Percentiles rank a stretch among this genome's conserved stretches.
These are phyloP conservation scores for Larix sibirica DNA, from an alignment of 83 land plant species.

Conservation along the genomic window DNA sequence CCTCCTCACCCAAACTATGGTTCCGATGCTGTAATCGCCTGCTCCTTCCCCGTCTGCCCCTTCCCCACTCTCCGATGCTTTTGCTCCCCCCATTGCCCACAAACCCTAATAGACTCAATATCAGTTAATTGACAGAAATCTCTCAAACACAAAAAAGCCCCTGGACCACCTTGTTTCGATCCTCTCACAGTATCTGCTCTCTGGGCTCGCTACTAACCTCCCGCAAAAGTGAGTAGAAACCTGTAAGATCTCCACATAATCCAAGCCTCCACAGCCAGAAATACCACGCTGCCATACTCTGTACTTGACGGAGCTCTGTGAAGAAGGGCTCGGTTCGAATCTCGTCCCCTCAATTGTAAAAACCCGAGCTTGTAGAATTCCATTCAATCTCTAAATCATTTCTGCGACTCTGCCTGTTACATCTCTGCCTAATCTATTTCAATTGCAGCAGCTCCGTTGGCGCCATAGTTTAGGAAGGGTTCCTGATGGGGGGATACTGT, in stretches of 20 bases:
- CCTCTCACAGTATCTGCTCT: too few relatives aligned
- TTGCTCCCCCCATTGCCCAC: too few relatives aligned
- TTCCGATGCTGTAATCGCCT: conserved; percentile 53
- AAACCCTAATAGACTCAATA: background rate
- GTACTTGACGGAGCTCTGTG: background rate
- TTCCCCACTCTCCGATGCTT: conserved; percentile 12
- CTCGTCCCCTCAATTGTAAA: background rate
- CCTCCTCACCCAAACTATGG: conserved; percentile 90
- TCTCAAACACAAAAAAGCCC: background rate
- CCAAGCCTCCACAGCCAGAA: conserved; percentile 3
- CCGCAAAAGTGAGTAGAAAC: conserved; percentile 16
- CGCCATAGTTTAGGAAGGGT: background rate
- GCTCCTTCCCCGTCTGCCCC: conserved; percentile 16
- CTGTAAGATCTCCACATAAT: conserved; percentile 13
- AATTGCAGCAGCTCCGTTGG: too few relatives aligned
- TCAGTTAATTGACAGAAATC: background rate
- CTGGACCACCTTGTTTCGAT: background rate
- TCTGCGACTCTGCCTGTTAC: background rate
- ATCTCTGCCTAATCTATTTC: background rate
- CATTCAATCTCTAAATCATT: conserved; percentile 12
- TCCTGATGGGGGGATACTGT: background rate
- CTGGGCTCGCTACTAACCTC: background rate
- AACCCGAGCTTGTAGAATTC: background rate
- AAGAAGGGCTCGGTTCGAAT: conserved; percentile 2
- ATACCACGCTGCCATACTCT: background rate